Conservation (phyloP, 208 protist genomes). For the Trypanosoma boissoni region DNA sequence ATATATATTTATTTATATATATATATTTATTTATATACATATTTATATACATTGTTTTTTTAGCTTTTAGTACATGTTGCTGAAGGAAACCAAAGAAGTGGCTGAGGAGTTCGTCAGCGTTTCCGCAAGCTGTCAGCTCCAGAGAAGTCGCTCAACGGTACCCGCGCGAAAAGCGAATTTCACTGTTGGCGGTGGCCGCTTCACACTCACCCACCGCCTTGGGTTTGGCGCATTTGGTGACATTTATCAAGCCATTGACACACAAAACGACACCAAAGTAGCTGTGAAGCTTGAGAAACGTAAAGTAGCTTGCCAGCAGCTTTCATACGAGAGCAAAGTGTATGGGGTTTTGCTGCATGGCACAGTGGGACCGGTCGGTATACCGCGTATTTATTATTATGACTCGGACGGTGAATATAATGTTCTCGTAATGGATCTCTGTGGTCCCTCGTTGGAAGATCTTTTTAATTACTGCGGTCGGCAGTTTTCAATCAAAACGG, state of each 20-base stretch:
- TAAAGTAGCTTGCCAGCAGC: conserved; percentile 90
- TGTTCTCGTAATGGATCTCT: conserved; percentile 92
- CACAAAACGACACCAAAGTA: conserved; percentile 35
- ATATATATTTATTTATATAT: too few relatives aligned
- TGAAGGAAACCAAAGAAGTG: too few relatives aligned
- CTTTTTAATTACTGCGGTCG: conserved; percentile 91
- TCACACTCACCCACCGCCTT: conserved; percentile 70
- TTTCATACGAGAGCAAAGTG: conserved; percentile 96
- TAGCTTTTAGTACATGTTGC: too few relatives aligned
- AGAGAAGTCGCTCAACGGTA: too few relatives aligned
- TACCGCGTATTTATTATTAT: conserved; percentile 96
- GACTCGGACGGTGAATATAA: conserved; percentile 97
- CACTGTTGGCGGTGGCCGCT: conserved; percentile 54
- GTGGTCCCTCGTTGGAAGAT: conserved; percentile 87
- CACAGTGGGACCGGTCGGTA: conserved; percentile 49
- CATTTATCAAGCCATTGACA: conserved; percentile 94
- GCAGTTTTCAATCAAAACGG: conserved; percentile 98
- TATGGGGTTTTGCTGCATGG: conserved; percentile 76
- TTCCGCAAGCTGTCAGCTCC: too few relatives aligned
- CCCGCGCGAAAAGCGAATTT: too few relatives aligned
- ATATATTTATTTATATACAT: too few relatives aligned
- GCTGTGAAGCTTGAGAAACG: conserved; percentile 92
- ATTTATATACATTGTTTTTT: too few relatives aligned
- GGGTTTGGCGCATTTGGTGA: conserved; percentile 98
- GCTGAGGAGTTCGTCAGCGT: too few relatives aligned